A percentile compares a stretch with the other conserved stretches of the same genome.
phyloP scores from a whole-genome alignment of 2,329 filamentous ascomycete genomes.

The Microsporum canis region DNA sequence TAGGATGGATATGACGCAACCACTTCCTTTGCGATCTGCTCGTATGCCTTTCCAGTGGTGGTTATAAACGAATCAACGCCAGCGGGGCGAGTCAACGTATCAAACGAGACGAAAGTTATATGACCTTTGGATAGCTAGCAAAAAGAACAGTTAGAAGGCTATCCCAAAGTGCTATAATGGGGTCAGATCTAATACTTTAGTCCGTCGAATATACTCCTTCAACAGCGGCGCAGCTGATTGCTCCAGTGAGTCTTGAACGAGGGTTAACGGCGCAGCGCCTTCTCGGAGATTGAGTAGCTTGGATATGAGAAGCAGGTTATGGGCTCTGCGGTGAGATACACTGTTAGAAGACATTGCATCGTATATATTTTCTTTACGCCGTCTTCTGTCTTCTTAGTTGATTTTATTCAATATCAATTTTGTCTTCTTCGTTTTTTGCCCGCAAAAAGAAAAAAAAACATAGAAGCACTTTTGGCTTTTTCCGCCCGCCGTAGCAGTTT shows the following conservation, averaged over 20 bases:
- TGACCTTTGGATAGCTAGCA: constrained; percentile 48
- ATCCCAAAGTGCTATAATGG: background rate
- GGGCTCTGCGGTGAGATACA: constrained; percentile 58
- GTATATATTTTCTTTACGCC: no score
- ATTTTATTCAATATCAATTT: background rate
- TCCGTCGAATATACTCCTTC: constrained; percentile 61
- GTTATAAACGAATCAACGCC: constrained; percentile 58
- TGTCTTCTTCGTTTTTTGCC: background rate
- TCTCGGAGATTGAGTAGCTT: constrained; percentile 70
- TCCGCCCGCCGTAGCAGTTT: background rate
- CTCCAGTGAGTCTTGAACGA: constrained; percentile 75
- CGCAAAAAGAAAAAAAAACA: background rate
- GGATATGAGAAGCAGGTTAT: constrained; percentile 72
- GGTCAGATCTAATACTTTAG: constrained; percentile 44
- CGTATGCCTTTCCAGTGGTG: constrained; percentile 48
- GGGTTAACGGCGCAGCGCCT: constrained; percentile 71
- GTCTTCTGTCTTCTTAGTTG: background rate
- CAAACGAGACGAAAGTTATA: constrained; percentile 66
- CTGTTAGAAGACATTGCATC: constrained; percentile 27
- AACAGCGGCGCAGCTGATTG: constrained; percentile 62
- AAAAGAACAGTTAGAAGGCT: background rate
- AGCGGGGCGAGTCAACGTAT: constrained; percentile 54
- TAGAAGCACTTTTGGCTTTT: background rate
- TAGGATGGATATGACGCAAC: constrained; percentile 24
- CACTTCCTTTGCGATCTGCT: constrained; percentile 50